A percentile compares a stretch with the other conserved stretches of the same genome.
Conservation (phyloP, 306 rosid species). For the Ammopiptanthus mongolicus region DNA sequence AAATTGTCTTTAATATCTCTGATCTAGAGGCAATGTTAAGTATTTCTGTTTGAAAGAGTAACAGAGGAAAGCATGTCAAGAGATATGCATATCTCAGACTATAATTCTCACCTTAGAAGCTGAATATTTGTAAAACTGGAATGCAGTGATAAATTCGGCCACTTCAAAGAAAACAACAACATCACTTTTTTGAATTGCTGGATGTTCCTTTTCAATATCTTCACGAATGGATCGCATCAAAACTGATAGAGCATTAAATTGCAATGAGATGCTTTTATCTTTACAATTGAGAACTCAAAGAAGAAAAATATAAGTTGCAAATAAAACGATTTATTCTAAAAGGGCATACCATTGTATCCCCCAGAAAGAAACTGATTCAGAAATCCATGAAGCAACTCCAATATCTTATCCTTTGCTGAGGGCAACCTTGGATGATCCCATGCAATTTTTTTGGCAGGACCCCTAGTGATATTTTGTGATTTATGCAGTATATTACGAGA, state of each 20-base stretch:
- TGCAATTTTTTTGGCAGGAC: conserved; percentile 71
- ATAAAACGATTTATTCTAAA: background rate
- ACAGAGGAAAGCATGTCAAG: background rate
- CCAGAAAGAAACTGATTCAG: conserved; percentile 69
- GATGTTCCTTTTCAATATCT: conserved; percentile 84
- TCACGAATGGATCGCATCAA: conserved; percentile 72
- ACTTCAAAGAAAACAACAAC: conserved; percentile 75
- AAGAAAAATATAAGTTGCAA: background rate
- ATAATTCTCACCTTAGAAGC: conserved; percentile 68
- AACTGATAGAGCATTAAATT: conserved; percentile 44
- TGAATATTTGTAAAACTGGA: conserved; percentile 67
- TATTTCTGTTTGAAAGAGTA: conserved; percentile 11
- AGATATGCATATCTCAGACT: conserved; percentile 5
- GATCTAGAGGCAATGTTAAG: background rate
- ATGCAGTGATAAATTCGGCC: conserved; percentile 83
- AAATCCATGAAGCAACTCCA: conserved; percentile 77
- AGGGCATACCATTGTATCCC: conserved; percentile 68
- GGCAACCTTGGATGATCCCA: conserved; percentile 83
- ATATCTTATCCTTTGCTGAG: conserved; percentile 55
- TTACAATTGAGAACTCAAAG: conserved; percentile 6
- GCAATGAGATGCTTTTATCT: conserved; percentile 19
- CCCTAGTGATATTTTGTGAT: conserved; percentile 50
- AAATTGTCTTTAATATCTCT: background rate
- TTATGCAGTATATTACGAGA: conserved; percentile 48
- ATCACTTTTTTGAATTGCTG: conserved; percentile 65